Conservation (phyloP, 306 rosid species). For the Pyrus bretschneideri region DNA sequence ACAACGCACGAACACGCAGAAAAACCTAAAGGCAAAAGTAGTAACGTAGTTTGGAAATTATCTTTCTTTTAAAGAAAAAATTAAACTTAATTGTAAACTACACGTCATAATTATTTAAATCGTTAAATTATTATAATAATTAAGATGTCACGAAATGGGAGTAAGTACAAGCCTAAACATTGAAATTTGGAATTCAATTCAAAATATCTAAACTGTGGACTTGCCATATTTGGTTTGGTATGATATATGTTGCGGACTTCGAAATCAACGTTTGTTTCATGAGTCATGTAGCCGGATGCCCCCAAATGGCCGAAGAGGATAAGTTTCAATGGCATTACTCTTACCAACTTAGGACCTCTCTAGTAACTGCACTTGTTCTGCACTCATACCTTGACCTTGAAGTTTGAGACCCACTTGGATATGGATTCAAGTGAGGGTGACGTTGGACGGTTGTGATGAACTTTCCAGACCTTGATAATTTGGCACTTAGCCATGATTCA, state of each 20-base stretch:
- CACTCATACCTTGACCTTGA: background rate
- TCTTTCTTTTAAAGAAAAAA: too few species aligned
- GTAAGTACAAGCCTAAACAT: too few species aligned
- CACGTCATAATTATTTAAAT: too few species aligned
- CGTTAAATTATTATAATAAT: too few species aligned
- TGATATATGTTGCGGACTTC: background rate
- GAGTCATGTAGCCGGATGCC: background rate
- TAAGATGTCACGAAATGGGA: too few species aligned
- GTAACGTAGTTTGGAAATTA: too few species aligned
- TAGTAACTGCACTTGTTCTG: background rate
- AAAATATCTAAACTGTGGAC: background rate
- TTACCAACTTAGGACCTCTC: background rate
- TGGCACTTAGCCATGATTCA: background rate
- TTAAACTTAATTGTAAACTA: too few species aligned
- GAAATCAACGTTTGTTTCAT: background rate
- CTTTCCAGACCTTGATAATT: background rate
- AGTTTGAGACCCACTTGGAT: background rate
- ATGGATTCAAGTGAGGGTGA: background rate
- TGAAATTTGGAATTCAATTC: too few species aligned
- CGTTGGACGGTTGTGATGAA: conserved; percentile 6
- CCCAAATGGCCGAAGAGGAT: conserved; percentile 2
- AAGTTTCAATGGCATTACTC: background rate
- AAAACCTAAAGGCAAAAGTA: too few species aligned
- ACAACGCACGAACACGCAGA: too few species aligned
- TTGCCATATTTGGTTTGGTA: background rate